Evolutionary conservation across 2,329 filamentous ascomycete genomes (phyloP), one percentile per base, ranked within the genome.

Genomic region (Xylogone sp.): DNA sequence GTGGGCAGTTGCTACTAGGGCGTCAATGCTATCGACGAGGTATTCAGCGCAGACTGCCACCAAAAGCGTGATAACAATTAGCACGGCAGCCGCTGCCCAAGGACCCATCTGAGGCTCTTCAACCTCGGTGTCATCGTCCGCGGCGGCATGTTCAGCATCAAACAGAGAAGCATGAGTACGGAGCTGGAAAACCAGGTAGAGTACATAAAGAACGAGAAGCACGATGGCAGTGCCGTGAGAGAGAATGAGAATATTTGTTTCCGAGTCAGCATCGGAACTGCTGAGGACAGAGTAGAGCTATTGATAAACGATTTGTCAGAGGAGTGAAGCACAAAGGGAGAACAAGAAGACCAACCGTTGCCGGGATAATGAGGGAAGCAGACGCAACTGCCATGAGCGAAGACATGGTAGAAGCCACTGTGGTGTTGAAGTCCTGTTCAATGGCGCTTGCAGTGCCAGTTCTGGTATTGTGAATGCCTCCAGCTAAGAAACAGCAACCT

Each of bases 121-220:
- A 16, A 69, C 66, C 21, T 77, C 75, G 45, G 76, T 73, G 2
- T 65, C 64, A 20, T 74, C 68, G 13, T 60, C 63, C 4, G 34
- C 13, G n/a, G 52, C 58, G 9, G 56, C 52, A 27, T 60, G 53
- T 61, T 82, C 78, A 56, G 73, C 71, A 59, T 87, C 84, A 63
- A 93, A 93, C 2, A 92, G 75, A 53, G 83, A 75, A 64, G 84
- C 78, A 68, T 93, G 88, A 2, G 88, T 90, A 53, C 77, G 80
- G 42, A 93, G 81, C 69, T 92, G 88, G 75, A 93, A 93, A 65
- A 80, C 76, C 13, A 93, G 81, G 67, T 91, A 93, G 57, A 91
- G 73, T 49, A 87, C 77, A 67, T 93, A 93, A 49, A 93, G 80
- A 21, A 85, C 55, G 12, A 93, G 76, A 7, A 93, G 77, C 52